A percentile compares a stretch with the other conserved stretches of the same genome.
These are phyloP conservation scores for Plectosphaerella plurivora DNA, from an alignment of 2,329 filamentous ascomycete species.

Conservation along the genomic window DNA sequence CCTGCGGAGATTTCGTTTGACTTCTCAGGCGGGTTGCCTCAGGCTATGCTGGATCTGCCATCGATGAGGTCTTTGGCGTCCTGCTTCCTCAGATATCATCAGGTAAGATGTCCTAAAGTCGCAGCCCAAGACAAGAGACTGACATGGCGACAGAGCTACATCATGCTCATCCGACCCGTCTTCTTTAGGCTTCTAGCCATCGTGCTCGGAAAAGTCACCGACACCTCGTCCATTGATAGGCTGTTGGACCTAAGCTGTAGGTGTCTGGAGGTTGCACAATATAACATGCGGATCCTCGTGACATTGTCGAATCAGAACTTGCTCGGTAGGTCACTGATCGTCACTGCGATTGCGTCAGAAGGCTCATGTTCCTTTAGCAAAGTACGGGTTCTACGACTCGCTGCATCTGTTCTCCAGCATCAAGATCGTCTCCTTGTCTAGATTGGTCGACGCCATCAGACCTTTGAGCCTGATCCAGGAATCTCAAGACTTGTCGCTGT, in stretches of 20 bases:
- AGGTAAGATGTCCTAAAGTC: not conserved
- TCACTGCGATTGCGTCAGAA: not conserved
- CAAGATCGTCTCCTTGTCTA: constrained; percentile 12
- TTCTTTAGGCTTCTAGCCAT: not conserved
- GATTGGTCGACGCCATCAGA: not conserved
- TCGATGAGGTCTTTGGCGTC: constrained; percentile 4
- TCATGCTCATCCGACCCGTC: not conserved
- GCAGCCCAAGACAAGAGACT: too few species aligned
- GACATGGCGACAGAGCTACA: not conserved
- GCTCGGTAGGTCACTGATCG: not conserved
- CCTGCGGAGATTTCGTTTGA: constrained; percentile 2
- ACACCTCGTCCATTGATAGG: not conserved
- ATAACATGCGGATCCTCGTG: not conserved
- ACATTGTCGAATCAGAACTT: not conserved
- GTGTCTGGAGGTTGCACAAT: not conserved
- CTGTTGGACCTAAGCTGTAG: not conserved
- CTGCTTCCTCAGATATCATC: constrained; percentile 9
- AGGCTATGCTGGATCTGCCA: constrained; percentile 1
- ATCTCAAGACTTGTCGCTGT: constrained; percentile 4
- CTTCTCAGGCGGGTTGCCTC: constrained; percentile 5
- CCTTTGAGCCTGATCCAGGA: not conserved
- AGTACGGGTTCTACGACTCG: constrained; percentile 18
- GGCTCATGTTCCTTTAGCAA: constrained; percentile 5
- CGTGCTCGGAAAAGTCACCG: not conserved
- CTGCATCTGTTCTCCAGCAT: constrained; percentile 18